Percentiles rank a stretch among this genome's conserved stretches.
Conservation (phyloP, 306 rosid species). For the Astragalus glycyphyllos region DNA sequence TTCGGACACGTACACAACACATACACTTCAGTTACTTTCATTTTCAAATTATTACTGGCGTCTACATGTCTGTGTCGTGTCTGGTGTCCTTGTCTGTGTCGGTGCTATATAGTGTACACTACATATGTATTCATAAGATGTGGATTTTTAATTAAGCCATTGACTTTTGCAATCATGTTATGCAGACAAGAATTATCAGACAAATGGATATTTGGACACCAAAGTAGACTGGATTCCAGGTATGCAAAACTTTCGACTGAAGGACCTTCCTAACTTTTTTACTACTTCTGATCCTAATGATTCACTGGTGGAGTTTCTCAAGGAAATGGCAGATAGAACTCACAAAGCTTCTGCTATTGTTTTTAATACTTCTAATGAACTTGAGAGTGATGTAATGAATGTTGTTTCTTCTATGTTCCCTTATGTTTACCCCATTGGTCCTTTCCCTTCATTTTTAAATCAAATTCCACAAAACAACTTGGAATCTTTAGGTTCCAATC, state of each 20-base stretch:
- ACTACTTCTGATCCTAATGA: conserved; percentile 38
- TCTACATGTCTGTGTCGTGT: too few species aligned
- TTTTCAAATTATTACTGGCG: too few species aligned
- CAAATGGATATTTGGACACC: conserved; percentile 34
- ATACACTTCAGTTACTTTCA: too few species aligned
- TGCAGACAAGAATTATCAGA: conserved; percentile 37
- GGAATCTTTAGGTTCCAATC: conserved; percentile 31
- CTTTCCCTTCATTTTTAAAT: conserved; percentile 2
- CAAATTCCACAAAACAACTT: not conserved
- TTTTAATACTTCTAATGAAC: conserved; percentile 17
- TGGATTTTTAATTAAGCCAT: too few species aligned
- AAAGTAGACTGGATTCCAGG: conserved; percentile 40
- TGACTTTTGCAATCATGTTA: not conserved
- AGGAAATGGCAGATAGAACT: conserved; percentile 11
- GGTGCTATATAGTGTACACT: too few species aligned
- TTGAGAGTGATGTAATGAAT: conserved; percentile 11
- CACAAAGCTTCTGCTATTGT: conserved; percentile 4
- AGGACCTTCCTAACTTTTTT: not conserved
- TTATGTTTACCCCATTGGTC: conserved; percentile 17
- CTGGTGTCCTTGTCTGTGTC: too few species aligned
- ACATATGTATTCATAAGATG: too few species aligned
- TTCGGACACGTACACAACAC: too few species aligned
- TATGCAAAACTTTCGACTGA: conserved; percentile 22
- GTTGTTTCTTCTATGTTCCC: conserved; percentile 22
- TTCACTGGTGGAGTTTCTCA: not conserved